A percentile compares a stretch with the other conserved stretches of the same genome.
phyloP scores from a whole-genome alignment of 1,284 basidiomycete genomes.

The Ceratobasidium sp. region DNA sequence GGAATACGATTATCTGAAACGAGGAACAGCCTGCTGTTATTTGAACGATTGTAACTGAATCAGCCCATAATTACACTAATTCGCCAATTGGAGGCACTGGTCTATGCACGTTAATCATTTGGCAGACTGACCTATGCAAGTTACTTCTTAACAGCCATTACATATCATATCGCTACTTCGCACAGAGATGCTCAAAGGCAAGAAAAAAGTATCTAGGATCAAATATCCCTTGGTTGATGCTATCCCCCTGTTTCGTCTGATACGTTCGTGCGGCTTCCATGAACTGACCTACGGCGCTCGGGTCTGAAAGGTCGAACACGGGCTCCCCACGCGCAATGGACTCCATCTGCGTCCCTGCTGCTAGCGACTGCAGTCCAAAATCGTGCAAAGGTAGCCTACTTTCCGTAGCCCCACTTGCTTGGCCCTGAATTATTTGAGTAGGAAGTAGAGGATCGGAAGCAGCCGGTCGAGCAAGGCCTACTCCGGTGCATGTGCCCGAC shows the following conservation, averaged over 20 bases:
- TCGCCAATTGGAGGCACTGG: no score
- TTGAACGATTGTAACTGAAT: no score
- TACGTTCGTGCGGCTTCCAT: background rate
- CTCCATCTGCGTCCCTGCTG: constrained; percentile 12
- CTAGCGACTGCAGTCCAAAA: background rate
- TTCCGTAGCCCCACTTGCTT: constrained; percentile 45
- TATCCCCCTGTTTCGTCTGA: background rate
- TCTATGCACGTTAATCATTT: no score
- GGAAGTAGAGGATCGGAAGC: constrained; percentile 55
- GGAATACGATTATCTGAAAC: no score
- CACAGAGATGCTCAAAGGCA: no score
- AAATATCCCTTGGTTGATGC: background rate
- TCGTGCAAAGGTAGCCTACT: background rate
- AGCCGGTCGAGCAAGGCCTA: constrained; percentile 57
- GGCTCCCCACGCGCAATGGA: constrained; percentile 8
- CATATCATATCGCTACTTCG: no score
- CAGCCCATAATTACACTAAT: no score
- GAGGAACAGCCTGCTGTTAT: no score
- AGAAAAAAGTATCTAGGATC: background rate
- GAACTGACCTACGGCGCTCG: background rate
- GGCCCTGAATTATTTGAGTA: constrained; percentile 51
- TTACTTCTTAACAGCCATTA: no score
- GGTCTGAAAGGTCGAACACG: constrained; percentile 16
- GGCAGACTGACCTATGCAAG: no score
- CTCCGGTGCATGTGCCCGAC: constrained; percentile 48